These are phyloP conservation scores for Heterobasidion occidentale DNA, from an alignment of 1,284 basidiomycete genomes.

Conservation along the genomic window DNA sequence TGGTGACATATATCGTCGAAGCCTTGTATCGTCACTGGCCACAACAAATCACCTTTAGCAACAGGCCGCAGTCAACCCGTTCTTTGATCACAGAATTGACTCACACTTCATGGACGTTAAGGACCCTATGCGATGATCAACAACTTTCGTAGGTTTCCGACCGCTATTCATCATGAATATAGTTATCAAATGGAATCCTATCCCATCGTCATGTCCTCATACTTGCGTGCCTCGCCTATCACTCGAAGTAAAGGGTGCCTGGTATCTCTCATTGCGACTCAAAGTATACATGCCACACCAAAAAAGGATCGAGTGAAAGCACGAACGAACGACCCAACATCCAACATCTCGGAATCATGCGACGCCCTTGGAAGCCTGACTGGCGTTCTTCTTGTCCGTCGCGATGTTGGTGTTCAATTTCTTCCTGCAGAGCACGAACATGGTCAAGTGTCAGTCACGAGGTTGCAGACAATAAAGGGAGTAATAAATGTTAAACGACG, in stretches of 20 bases:
- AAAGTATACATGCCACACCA: background rate
- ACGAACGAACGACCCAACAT: background rate
- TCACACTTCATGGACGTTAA: no score
- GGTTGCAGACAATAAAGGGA: background rate
- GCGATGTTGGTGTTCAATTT: background rate
- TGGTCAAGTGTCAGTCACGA: background rate
- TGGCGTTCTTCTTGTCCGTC: background rate
- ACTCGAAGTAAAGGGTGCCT: background rate
- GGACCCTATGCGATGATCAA: no score
- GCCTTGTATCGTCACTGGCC: no score
- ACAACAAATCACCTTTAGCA: no score
- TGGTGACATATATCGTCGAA: no score
- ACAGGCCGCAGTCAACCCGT: no score
- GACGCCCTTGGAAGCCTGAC: background rate
- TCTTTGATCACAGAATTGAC: no score
- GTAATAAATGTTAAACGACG: conserved; percentile 2
- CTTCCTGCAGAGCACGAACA: background rate
- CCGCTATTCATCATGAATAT: no score
- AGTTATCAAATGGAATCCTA: no score
- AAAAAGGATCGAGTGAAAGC: background rate
- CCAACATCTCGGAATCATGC: background rate
- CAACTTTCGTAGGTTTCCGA: no score
- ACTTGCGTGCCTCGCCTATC: no score
- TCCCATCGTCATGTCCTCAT: no score
- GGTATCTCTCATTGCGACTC: background rate